Base-by-base conservation (phyloP, 2,329 filamentous ascomycete genomes). In the Amesomyces nigricolor region DNA sequence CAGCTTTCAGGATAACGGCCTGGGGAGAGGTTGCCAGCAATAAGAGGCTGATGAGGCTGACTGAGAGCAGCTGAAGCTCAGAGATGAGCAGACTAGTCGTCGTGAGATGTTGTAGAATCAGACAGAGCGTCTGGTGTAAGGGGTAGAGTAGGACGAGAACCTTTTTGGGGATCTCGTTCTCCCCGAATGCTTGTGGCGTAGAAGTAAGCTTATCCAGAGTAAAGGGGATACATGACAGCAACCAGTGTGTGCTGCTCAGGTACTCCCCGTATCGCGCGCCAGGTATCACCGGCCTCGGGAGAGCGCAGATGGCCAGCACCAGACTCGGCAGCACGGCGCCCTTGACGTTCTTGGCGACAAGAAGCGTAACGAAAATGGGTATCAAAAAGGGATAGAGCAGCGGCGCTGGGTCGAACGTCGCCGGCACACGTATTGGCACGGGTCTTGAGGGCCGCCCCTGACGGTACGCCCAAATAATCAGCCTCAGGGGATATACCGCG, bases 321-420 rank as follows among this genome's bases (percentile, higher is more conserved):
- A 96, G 81, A 65, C 94, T 96, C 2, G 88, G 85, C 7, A 95
- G 72, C 17, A 96, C 69, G 11, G 84, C 76, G 14, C 77, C 75
- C 3, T 80, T 75, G 45, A 81, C 82, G 47, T 80, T 78, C 49
- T 78, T 76, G 7, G 85, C 82, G 42, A 96, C 77, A 9, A 91
- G 85, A 4, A 94, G 74, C 1, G 91, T 85, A 29, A 94, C 86
- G 45, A 91, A 77, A 14, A 91, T 72, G 0, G 91, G 89, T 30
- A 96, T 77, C 2, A 85, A 72, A 5, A 87, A 80, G 16, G 92
- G 92, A 67, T 96, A 97, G 55, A 96, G 71, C n/a, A 96, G 77
- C 10, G 91, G 89, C 6, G 92, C 92, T 2, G 91, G 91, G 66
- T 97, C 92, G 70, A 96, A 95, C n/a, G 81, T 78, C 4, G 83